Percentiles rank a stretch among this genome's conserved stretches.
Conservation (phyloP, 2,329 filamentous ascomycete genomes). For the Aspergillus pseudoviridinutans region DNA sequence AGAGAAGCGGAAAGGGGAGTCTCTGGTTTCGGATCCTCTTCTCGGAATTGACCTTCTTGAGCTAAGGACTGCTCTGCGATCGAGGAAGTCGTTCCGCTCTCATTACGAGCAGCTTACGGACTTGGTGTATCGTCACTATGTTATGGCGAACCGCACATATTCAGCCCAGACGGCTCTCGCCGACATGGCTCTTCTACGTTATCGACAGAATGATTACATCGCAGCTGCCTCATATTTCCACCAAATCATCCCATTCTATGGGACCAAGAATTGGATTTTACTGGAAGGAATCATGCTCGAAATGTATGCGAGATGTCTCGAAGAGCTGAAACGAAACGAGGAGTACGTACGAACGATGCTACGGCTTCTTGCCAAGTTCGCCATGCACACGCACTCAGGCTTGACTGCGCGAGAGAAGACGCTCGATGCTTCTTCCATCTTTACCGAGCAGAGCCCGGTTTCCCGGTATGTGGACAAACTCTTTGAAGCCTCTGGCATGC, state of each 20-base stretch:
- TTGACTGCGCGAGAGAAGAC: slow-evolving; percentile 29
- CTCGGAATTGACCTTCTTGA: slow-evolving; percentile 54
- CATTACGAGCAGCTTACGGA: slow-evolving; percentile 77
- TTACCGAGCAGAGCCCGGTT: slow-evolving; percentile 27
- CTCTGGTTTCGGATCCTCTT: slow-evolving; percentile 21
- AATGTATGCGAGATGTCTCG: slow-evolving; percentile 80
- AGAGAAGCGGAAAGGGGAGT: slow-evolving; percentile 11
- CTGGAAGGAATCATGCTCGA: slow-evolving; percentile 80
- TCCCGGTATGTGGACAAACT: slow-evolving; percentile 39
- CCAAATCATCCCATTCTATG: slow-evolving; percentile 73
- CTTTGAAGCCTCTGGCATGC: slow-evolving; percentile 44
- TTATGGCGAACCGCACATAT: slow-evolving; percentile 71
- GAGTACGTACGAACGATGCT: slow-evolving; percentile 76
- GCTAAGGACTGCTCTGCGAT: slow-evolving; percentile 59
- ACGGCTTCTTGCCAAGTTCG: slow-evolving; percentile 53
- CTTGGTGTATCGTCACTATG: slow-evolving; percentile 76
- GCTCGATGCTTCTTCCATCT: slow-evolving; percentile 27
- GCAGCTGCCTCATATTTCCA: slow-evolving; percentile 75
- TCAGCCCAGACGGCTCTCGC: slow-evolving; percentile 74
- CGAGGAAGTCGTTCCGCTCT: slow-evolving; percentile 60
- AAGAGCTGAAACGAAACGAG: slow-evolving; percentile 68
- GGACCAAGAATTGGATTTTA: slow-evolving; percentile 70
- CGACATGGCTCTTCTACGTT: slow-evolving; percentile 82
- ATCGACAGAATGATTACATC: slow-evolving; percentile 67
- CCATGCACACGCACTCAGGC: slow-evolving; percentile 29